phyloP scores from a whole-genome alignment of 768 basidiomycete genomes.

The Guyanaporus albipodus region DNA sequence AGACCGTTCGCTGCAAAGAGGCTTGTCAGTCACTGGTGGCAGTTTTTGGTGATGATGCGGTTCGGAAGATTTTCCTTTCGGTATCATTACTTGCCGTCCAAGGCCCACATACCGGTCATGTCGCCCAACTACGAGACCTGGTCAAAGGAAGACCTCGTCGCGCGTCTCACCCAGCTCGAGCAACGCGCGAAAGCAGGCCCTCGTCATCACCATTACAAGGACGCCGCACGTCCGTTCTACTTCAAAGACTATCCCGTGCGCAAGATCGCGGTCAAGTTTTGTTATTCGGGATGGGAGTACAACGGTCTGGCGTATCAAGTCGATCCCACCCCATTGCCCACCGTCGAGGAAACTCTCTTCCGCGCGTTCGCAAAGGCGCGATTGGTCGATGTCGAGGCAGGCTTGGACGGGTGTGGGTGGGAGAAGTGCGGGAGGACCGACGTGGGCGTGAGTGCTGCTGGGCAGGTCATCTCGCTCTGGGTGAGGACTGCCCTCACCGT shows the following conservation, averaged over 20 bases:
- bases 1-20: too few species aligned
- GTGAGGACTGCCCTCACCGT: conserved; percentile 63
- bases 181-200: not conserved
- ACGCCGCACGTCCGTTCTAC: conserved; percentile 46
- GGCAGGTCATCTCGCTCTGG: conserved; percentile 91
- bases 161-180: conserved; percentile 1
- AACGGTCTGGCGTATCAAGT: conserved; percentile 84
- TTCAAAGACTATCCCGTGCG: conserved; percentile 68
- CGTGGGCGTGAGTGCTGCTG: conserved; percentile 89
- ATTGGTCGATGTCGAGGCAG: conserved; percentile 69
- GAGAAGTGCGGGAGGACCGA: conserved; percentile 93
- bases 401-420: conserved; percentile 86
- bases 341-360: conserved; percentile 87
- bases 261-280: conserved; percentile 92
- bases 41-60: conserved; percentile 20
- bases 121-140: conserved; percentile 48
- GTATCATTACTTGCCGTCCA: conserved; percentile 31
- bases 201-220: not conserved
- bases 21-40: too few species aligned
- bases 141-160: conserved; percentile 24
- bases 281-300: conserved; percentile 90
- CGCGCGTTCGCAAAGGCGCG: conserved; percentile 72
- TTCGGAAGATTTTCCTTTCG: conserved; percentile 31
- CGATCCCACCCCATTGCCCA: conserved; percentile 69
- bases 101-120: conserved; percentile 32